Base-by-base conservation (phyloP, 164 flowering plant species). In the Dillenia suffruticosa region DNA sequence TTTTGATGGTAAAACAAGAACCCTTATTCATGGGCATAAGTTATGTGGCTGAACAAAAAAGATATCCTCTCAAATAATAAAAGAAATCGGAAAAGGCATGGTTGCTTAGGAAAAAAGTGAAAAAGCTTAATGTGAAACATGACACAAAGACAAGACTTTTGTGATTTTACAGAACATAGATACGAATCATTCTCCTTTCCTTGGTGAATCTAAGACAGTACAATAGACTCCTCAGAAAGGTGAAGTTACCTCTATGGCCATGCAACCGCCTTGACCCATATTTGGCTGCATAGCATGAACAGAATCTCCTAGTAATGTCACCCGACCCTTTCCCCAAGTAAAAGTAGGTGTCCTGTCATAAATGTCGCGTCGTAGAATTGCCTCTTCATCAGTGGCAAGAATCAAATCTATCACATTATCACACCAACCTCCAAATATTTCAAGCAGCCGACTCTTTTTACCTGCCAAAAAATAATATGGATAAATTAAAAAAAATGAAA, bases 271-370 rank as follows among this genome's bases (percentile, higher is more conserved):
- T 84, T 94, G 99, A 51, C 99, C 99, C 86, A 94, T 56, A 69
- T 94, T 94, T 61, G 99, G 99, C 80, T 94, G 98, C 99, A 94
- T 94, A 46, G 99, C 99, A 82, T 94, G 99, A 64, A 94, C 74
- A 7, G 97, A 89, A 66, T 94, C 99, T 54, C 99, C 99, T 55
- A 94, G 90, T 81, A 91, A 77, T 51, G 97, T 89, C 56, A 94
- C 96, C 72, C 89, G 96, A 51, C 96, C 99, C 76, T 68, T 85
- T 63, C 99, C 97, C 99, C 99, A 94, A 11, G 79, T 81, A 52
- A 88, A 79, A 19, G 64, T 68, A 47, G 96, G 97, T 54, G 79
- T 55, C 1, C 89, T 76, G 57, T 94, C 99, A 79, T 83, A 91
- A 57, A 94, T 94, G 71, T 94, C 99, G 49, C 97, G 95, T 8